Evolutionary conservation across 768 basidiomycete species (phyloP).

Genomic region (Tricholoma sp.): DNA sequence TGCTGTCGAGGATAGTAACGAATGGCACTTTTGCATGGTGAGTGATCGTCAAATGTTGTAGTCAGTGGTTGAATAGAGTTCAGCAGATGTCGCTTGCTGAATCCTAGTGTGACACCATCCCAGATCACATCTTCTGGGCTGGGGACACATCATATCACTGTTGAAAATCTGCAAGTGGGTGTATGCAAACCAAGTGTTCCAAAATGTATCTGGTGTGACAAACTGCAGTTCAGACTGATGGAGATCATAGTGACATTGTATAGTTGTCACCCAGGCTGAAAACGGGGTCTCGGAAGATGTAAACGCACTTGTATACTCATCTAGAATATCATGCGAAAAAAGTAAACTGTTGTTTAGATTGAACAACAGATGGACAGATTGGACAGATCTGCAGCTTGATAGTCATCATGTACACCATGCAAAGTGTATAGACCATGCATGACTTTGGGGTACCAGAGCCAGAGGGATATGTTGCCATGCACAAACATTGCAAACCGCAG

Average conservation of each 20-base stretch:
- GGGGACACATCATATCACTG: slow-evolving; percentile 16
- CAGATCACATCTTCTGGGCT: slow-evolving; percentile 12
- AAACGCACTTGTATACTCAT: slow-evolving; percentile 27
- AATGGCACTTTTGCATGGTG: not conserved
- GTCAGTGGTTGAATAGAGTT: slow-evolving; percentile 7
- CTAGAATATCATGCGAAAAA: slow-evolving; percentile 27
- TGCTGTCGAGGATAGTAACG: not conserved
- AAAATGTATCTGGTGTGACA: slow-evolving; percentile 23
- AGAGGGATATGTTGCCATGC: not conserved
- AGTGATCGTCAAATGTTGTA: not conserved
- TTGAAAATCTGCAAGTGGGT: slow-evolving; percentile 1
- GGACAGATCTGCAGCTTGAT: slow-evolving; percentile 1
- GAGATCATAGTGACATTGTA: slow-evolving; percentile 17
- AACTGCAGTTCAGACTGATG: slow-evolving; percentile 12
- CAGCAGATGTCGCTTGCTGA: slow-evolving; percentile 12
- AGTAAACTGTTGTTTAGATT: slow-evolving; percentile 28
- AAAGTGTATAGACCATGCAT: not conserved
- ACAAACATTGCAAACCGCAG: not conserved
- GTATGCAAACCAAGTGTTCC: slow-evolving; percentile 28
- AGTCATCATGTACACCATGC: not conserved
- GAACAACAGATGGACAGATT: slow-evolving; percentile 15
- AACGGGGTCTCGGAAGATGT: slow-evolving; percentile 33
- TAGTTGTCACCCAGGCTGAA: slow-evolving; percentile 18
- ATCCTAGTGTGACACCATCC: slow-evolving; percentile 18
- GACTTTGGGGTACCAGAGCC: not conserved